phyloP scores from a whole-genome alignment of 805 yeast species.

The Ogataea pignaliae region DNA sequence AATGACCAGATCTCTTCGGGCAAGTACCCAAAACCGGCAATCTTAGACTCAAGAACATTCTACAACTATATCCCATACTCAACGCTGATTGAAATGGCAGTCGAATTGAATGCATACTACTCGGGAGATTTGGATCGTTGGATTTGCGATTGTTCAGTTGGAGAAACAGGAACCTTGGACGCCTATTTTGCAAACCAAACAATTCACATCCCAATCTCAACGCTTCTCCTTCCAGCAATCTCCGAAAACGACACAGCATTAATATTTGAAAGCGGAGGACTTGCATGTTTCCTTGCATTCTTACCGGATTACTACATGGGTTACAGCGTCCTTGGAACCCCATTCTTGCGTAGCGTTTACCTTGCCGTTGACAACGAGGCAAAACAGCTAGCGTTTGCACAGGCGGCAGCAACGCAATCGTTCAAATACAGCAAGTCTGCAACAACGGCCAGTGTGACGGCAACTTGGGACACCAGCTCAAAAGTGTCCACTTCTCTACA shows the following conservation, averaged over 20 bases:
- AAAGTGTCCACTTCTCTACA: constrained; percentile 4
- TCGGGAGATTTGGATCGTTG: constrained; percentile 43
- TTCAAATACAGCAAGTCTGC: neutral
- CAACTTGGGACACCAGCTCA: neutral
- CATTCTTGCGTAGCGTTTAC: constrained; percentile 49
- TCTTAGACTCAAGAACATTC: constrained; percentile 52
- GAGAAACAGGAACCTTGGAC: constrained; percentile 44
- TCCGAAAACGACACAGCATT: constrained; percentile 33
- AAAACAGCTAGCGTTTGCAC: constrained; percentile 51
- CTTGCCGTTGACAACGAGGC: constrained; percentile 64
- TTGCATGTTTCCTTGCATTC: constrained; percentile 54
- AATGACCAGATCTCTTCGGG: constrained; percentile 37
- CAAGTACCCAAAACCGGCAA: constrained; percentile 43
- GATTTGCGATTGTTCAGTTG: constrained; percentile 60
- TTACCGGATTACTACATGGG: constrained; percentile 46
- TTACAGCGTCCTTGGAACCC: constrained; percentile 51
- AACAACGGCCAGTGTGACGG: constrained; percentile 1
- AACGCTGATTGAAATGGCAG: constrained; percentile 55
- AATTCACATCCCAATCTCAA: constrained; percentile 45
- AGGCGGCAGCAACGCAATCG: constrained; percentile 24
- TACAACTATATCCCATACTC: constrained; percentile 52
- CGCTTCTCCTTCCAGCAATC: constrained; percentile 39
- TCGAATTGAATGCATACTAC: constrained; percentile 66
- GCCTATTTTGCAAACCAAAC: constrained; percentile 50
- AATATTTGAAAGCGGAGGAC: constrained; percentile 47